Evolutionary conservation across 768 basidiomycete genomes (phyloP).

Genomic region (Mycena crocata): DNA sequence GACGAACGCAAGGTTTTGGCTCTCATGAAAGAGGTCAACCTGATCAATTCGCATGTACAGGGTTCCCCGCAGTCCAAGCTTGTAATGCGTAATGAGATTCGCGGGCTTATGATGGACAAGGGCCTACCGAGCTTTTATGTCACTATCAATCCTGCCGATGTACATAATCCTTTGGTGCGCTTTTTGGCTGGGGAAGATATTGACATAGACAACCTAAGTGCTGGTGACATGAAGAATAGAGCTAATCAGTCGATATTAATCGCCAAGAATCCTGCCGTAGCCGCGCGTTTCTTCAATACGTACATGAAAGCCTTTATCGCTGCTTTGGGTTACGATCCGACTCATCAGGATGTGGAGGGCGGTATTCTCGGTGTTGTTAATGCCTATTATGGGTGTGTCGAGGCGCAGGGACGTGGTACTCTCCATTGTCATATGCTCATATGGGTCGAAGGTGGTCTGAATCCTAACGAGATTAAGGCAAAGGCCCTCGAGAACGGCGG

Average conservation of each 20-base stretch:
- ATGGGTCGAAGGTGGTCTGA: slow-evolving; percentile 2
- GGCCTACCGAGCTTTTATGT: slow-evolving; percentile 15
- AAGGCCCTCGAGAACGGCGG: neutral
- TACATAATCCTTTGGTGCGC: neutral
- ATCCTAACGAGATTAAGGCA: slow-evolving; percentile 8
- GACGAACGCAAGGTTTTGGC: neutral
- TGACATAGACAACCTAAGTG: neutral
- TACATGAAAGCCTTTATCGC: slow-evolving; percentile 16
- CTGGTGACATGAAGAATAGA: neutral
- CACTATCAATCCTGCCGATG: slow-evolving; percentile 11
- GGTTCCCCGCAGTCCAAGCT: slow-evolving; percentile 1
- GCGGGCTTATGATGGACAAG: slow-evolving; percentile 8
- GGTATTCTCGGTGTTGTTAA: slow-evolving; percentile 7
- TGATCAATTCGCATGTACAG: neutral
- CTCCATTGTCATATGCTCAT: slow-evolving; percentile 15
- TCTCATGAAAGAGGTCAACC: slow-evolving; percentile 3
- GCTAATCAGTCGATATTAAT: neutral
- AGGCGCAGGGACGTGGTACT: slow-evolving; percentile 11
- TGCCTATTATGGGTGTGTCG: slow-evolving; percentile 9
- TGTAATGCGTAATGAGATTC: slow-evolving; percentile 9
- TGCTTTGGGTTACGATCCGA: slow-evolving; percentile 3
- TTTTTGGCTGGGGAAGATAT: slow-evolving; percentile 10
- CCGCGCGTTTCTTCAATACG: slow-evolving; percentile 12
- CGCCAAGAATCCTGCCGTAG: slow-evolving; percentile 7
- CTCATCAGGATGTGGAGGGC: neutral